Base-by-base conservation (phyloP, 805 yeast species). In the Starmerella davenportii region DNA sequence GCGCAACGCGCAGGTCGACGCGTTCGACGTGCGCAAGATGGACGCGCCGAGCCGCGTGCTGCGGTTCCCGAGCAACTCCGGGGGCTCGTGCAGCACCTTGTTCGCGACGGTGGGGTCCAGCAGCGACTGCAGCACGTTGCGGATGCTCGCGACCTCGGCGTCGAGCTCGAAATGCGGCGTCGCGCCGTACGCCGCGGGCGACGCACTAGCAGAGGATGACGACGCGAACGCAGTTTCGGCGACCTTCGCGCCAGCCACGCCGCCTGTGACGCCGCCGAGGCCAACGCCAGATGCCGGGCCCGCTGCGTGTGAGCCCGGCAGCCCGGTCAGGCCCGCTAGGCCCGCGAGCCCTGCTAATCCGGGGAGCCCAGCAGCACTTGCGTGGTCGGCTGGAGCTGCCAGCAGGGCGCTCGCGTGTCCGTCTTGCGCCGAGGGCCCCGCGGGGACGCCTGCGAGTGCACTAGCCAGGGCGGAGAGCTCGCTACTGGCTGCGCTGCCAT, bases 1-100 rank as follows among this genome's bases (percentile, higher is more conserved):
- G 45, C 69, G 98, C 56, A 90, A 87, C 54, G 77, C 90, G 34
- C 65, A 76, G 1, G 82, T 87, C 4, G 95, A 87, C 48, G 64
- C 58, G 42, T 62, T 50, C 41, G 61, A 60, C 24, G 38, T 62
- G 15, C 52, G 63, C 14, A 38, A 44, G 14, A 38, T 51, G 16
- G 45, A 76, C 1, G 65, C 7, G 25, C 11, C 25, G 11, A 23
- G 25, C 25, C 25, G 25, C 9, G 11, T 7, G 11, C 7, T 7
- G 7, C 25, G 25, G 25, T 23, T 23, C 25, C 25, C n/a, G n/a
- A n/a, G n/a, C n/a, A n/a, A n/a, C n/a, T 29, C 15, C 15, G 8
- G 19, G 15, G 5, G 19, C 9, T 29, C 19, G 15, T 7, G 5
- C 15, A 29, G 32, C 19, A 29, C 19, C 13, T 29, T n/a, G 19